Conservation (phyloP, 352 stramenopile species). For the Aphanomyces astaci region DNA sequence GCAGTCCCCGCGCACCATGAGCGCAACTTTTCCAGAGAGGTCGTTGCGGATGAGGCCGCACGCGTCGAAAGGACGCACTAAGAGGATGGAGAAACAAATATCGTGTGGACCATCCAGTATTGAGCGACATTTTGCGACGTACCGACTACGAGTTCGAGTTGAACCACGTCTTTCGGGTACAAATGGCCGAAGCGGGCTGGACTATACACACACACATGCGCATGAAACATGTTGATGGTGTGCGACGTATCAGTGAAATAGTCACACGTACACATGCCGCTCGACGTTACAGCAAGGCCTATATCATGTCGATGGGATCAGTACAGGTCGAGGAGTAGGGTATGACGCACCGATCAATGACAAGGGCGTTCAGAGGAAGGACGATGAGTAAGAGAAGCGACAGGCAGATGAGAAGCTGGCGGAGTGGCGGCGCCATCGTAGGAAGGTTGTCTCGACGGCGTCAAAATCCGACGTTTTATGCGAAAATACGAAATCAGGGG, state of each 20-base stretch:
- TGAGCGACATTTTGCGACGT: too few relatives aligned
- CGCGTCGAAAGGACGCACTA: slow-evolving; percentile 7
- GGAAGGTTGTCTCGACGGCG: background rate
- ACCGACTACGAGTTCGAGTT: slow-evolving; percentile 13
- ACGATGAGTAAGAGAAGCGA: background rate
- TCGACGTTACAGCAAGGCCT: slow-evolving; percentile 7
- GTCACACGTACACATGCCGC: slow-evolving; percentile 3
- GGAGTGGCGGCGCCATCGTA: background rate
- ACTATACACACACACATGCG: background rate
- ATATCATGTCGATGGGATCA: background rate
- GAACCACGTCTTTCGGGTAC: background rate
- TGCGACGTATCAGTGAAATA: background rate
- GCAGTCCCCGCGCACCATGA: slow-evolving; percentile 8
- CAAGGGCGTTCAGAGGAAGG: background rate
- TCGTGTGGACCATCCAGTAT: too few relatives aligned
- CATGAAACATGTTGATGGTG: too few relatives aligned
- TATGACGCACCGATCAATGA: background rate
- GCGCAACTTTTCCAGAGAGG: slow-evolving; percentile 9
- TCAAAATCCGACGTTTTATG: background rate
- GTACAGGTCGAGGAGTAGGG: background rate
- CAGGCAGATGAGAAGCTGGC: background rate
- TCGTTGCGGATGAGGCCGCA: background rate
- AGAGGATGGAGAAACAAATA: too few relatives aligned
- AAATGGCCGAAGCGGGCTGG: background rate
- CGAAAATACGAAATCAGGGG: too few relatives aligned